These are phyloP conservation scores for Metschnikowia aberdeeniae DNA, from an alignment of 805 yeast species.

Conservation along the genomic window DNA sequence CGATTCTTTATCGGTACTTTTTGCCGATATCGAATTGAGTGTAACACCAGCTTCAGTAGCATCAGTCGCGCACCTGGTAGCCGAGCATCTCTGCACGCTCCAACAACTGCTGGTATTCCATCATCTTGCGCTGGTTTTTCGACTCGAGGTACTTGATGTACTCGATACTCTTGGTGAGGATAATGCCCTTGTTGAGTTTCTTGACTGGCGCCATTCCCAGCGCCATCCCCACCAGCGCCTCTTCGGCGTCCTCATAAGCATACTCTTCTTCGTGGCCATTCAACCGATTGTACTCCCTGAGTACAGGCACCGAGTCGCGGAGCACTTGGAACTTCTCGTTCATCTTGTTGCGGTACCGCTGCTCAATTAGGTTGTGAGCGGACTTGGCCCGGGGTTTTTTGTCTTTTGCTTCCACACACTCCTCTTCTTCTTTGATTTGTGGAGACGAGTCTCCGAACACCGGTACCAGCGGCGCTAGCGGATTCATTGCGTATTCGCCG, in stretches of 20 bases:
- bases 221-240: conserved; percentile 19
- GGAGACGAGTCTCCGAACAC: no score
- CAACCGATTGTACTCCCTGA: conserved; percentile 24
- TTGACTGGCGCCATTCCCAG: conserved; percentile 67
- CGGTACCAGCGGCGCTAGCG: no score
- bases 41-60: background rate
- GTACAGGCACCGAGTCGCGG: conserved; percentile 38
- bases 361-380: conserved; percentile 42
- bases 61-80: conserved; percentile 2
- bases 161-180: conserved; percentile 73
- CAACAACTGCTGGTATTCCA: conserved; percentile 50
- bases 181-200: conserved; percentile 74
- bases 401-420: background rate
- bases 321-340: conserved; percentile 39
- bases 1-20: no score
- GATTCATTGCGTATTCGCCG: no score
- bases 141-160: conserved; percentile 69
- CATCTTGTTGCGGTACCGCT: conserved; percentile 40
- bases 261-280: conserved; percentile 7
- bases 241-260: conserved; percentile 24
- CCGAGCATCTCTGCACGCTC: conserved; percentile 36
- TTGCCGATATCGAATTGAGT: background rate
- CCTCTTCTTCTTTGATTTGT: no score
- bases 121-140: conserved; percentile 47
- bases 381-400: conserved; percentile 25